phyloP scores from a whole-genome alignment of 2,329 filamentous ascomycete species.

The Beauveria australis region DNA sequence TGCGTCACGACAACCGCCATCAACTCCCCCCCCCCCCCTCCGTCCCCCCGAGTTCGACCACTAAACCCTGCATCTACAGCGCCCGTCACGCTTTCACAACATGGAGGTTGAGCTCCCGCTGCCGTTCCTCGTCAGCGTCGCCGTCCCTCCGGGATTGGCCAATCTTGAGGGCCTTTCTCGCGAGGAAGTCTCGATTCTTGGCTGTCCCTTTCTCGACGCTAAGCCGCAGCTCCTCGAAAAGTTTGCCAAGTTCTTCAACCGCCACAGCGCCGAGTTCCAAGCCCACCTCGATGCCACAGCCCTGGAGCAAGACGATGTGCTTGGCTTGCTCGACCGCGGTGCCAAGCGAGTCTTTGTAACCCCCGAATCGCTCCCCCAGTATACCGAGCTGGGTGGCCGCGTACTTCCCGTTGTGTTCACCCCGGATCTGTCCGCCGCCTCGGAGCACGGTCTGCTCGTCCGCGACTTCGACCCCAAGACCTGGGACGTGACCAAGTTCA shows the following conservation, averaged over 20 bases:
- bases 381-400: constrained; percentile 47
- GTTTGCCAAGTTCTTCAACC: constrained; percentile 38
- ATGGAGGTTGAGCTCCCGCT: constrained; percentile 60
- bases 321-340: constrained; percentile 76
- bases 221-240: constrained; percentile 39
- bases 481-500: constrained; percentile 33
- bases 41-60: background rate
- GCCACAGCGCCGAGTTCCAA: constrained; percentile 43
- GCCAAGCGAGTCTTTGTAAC: constrained; percentile 78
- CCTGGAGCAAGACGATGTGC: constrained; percentile 62
- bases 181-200: constrained; percentile 51
- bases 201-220: constrained; percentile 50
- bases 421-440: constrained; percentile 36
- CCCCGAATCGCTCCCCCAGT: constrained; percentile 55
- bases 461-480: constrained; percentile 40
- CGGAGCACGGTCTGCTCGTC: constrained; percentile 43
- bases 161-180: constrained; percentile 44
- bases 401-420: constrained; percentile 45
- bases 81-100: constrained; percentile 14
- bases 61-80: background rate
- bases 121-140: constrained; percentile 53
- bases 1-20: background rate
- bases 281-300: constrained; percentile 71
- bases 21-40: background rate
- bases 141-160: constrained; percentile 39